Base-by-base conservation (phyloP, 73 alveolate species). In the Paramecium biaurelia region DNA sequence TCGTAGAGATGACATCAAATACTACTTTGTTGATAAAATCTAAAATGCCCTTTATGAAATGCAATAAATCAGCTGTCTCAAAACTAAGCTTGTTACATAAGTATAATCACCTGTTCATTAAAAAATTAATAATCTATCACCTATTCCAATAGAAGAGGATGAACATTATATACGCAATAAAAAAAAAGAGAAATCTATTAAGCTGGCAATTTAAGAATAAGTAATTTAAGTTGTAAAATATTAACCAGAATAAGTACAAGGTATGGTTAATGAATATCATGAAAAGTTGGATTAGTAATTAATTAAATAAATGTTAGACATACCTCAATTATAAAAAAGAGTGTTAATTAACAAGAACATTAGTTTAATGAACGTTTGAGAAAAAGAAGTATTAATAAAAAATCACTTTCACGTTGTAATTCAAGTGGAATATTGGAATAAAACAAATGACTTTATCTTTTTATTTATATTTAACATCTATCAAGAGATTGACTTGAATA, bases 11-110 rank as follows among this genome's bases (percentile, higher is more conserved):
- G 90, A 79, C 76, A 79, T 79, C 26, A 79, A 79, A 15, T 79
- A 79, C 47, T 79, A 79, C 43, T 79, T 79, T 45, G 70, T 79
- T 11, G 90, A 79, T 21, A 79, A 79, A 79, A 79, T 79, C 21
- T 34, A 79, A 47, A 79, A 79, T 79, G 70, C 74, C 0, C 49
- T 79, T 9, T 79, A 41, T 24, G 90, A 79, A 23, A 47, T 79
- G 90, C 74, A 79, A 18, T 20, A 47, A 45, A 30, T 79, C 7
- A 20, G 56, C 18, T 30, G 56, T 20, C 32, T 79, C 45, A 79
- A 79, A 79, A 43, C 70, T 21, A 15, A 41, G 4, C 84, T 26
- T 24, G 56, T 79, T 6, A 42, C 45, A 23, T 68, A 79, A 45
- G 49, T 79, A 45, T 11, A 79, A 47, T 24, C 90, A 24, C 42